phyloP scores from a whole-genome alignment of 2,329 filamentous ascomycete species.

The Myriosclerotinia duriaeana region DNA sequence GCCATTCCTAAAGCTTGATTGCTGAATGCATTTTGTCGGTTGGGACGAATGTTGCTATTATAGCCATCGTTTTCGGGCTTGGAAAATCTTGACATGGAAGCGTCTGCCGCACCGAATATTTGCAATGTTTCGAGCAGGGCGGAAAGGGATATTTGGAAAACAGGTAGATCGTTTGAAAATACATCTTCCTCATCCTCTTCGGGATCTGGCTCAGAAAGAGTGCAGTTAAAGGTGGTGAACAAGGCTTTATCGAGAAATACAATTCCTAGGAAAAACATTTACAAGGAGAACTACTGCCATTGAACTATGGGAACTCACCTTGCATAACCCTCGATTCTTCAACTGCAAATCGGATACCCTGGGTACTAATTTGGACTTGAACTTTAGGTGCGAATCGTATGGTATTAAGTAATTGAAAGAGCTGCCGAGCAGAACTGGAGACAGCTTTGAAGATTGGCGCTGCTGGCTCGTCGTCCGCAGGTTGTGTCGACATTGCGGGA shows the following conservation, averaged over 20 bases:
- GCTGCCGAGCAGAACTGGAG: conserved; percentile 72
- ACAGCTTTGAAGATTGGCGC: conserved; percentile 69
- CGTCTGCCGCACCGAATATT: conserved; percentile 85
- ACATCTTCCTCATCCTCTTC: conserved; percentile 44
- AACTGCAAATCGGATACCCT: conserved; percentile 83
- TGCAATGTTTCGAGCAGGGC: conserved; percentile 91
- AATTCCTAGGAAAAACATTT: conserved; percentile 51
- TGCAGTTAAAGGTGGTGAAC: conserved; percentile 81
- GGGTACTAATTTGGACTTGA: conserved; percentile 73
- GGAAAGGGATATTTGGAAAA: conserved; percentile 83
- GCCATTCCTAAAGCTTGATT: conserved; percentile 79
- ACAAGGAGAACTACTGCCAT: conserved; percentile 25
- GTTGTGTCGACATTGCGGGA: conserved; percentile 36
- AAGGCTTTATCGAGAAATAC: conserved; percentile 85
- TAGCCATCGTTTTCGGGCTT: conserved; percentile 61
- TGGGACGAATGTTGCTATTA: conserved; percentile 60
- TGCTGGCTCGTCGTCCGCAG: conserved; percentile 32
- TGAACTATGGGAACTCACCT: conserved; percentile 53
- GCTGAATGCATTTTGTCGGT: conserved; percentile 73
- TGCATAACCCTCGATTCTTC: conserved; percentile 91
- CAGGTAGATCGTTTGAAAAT: conserved; percentile 51
- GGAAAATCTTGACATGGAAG: conserved; percentile 53
- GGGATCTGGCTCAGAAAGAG: conserved; percentile 46
- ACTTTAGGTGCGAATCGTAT: conserved; percentile 57
- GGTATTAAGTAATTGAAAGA: conserved; percentile 63